Evolutionary conservation across 805 yeast genomes (phyloP), one percentile per base, ranked within the genome.

Genomic region (Candida germanica): DNA sequence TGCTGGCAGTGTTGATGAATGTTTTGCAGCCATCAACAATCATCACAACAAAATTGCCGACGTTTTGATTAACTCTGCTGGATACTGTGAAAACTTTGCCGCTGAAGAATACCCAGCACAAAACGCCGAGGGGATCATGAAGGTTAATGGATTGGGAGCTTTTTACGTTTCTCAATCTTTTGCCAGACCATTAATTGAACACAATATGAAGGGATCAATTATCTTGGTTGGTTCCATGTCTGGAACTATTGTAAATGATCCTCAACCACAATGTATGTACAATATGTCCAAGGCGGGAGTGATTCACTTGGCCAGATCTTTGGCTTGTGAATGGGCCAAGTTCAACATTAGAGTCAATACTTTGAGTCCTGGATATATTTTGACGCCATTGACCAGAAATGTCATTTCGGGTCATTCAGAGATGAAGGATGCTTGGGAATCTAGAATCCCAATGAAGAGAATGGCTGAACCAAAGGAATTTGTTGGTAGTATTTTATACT

Each of bases 281-380:
- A 84, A 84, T 71, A 80, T 82, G 84, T 73, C 91, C 49, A 84
- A 84, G 66, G 93, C 93, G 12, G 93, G 89, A 56, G 91, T 83
- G 28, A 83, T 83, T 50, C 93, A 84, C 62, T 66, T 84, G 72
- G 84, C 75, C 37, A 77, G 77, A 57, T 75, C 89, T 3, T 65
- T 84, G 49, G 93, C 88, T 27, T 76, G 81, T 44, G 94, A 84
- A 61, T 84, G 93, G 93, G 85, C 93, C 33, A 71, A 76, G 50
- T 78, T 76, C 63, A 76, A 77, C 51, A 80, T 82, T 53, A 75
- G 91, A 59, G 87, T 84, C 49, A 83, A 84, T 66, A 75, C 89
- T 21, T 64, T 84, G 46, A 77, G 85, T 26, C 93, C 93, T 29
- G 93, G 91, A 31, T 84, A 84, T 67, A 84, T 84, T 42, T 73